Percentiles rank a stretch among this genome's conserved stretches.
Conservation (phyloP, 2,329 filamentous ascomycete species). For the Trichoderma atroviride region DNA sequence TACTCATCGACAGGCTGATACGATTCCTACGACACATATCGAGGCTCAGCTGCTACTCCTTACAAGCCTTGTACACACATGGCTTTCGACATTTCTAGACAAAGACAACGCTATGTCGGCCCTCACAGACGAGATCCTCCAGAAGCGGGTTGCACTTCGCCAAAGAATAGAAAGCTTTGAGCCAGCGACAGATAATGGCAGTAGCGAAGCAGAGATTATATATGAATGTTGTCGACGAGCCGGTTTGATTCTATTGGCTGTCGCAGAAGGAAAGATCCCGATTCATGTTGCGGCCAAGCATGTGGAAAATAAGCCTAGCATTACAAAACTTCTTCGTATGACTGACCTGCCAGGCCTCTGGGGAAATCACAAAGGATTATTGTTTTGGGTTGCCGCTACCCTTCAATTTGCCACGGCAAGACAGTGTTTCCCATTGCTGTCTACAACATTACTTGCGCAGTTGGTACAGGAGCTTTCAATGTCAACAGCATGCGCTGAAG, state of each 20-base stretch:
- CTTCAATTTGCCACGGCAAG: slow-evolving; percentile 2
- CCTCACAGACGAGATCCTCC: not conserved
- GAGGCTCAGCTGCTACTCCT: not conserved
- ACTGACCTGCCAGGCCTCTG: not conserved
- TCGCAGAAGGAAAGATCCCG: not conserved
- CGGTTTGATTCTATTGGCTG: not conserved
- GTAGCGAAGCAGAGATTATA: not conserved
- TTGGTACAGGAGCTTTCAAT: slow-evolving; percentile 9
- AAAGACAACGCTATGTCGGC: not conserved
- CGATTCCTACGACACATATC: not conserved
- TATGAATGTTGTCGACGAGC: not conserved
- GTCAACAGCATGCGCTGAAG: not conserved
- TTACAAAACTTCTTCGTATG: not conserved
- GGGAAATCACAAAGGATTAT: not conserved
- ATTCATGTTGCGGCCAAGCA: not conserved
- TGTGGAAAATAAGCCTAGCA: not conserved
- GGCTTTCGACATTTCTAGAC: slow-evolving; percentile 1
- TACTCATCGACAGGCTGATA: not conserved
- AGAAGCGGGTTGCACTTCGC: not conserved
- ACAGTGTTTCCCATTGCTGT: slow-evolving; percentile 3
- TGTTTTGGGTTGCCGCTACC: slow-evolving; percentile 5
- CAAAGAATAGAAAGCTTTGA: not conserved
- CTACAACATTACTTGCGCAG: not conserved
- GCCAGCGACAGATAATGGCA: not conserved
- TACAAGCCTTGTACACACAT: not conserved